These are phyloP conservation scores for Protomyces arabidopsidicola DNA, from an alignment of 1,139 yeast species.

Conservation along the genomic window DNA sequence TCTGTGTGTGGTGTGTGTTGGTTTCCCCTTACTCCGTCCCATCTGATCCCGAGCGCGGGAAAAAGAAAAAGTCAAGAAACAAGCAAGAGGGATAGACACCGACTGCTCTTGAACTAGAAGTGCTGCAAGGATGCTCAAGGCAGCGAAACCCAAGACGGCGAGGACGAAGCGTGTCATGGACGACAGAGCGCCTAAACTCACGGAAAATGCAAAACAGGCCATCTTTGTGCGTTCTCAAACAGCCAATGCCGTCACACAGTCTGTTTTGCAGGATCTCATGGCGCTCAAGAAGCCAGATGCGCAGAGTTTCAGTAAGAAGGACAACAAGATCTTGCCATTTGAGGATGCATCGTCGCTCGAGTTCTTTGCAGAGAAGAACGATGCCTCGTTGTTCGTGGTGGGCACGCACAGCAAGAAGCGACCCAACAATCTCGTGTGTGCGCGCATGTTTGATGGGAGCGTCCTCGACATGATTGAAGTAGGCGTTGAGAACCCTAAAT, in stretches of 20 bases:
- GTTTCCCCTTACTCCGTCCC: not conserved
- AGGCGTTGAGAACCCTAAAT: conserved; percentile 62
- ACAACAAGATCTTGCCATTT: conserved; percentile 85
- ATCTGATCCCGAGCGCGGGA: not conserved
- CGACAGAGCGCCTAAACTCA: conserved; percentile 78
- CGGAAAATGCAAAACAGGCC: conserved; percentile 86
- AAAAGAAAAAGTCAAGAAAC: not conserved
- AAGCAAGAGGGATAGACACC: not conserved
- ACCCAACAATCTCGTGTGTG: conserved; percentile 82
- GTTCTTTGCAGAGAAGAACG: conserved; percentile 92
- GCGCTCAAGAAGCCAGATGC: conserved; percentile 88
- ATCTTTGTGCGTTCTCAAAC: conserved; percentile 87
- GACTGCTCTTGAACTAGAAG: no score
- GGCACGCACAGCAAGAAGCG: conserved; percentile 83
- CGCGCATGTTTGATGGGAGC: conserved; percentile 84
- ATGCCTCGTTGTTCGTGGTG: conserved; percentile 77
- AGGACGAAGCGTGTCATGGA: conserved; percentile 93
- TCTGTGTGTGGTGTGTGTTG: not conserved
- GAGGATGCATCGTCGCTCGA: conserved; percentile 86
- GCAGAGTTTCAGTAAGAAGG: conserved; percentile 81
- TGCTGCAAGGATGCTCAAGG: conserved; percentile 1
- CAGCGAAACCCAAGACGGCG: conserved; percentile 76
- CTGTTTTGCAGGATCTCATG: conserved; percentile 82
- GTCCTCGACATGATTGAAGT: conserved; percentile 92
- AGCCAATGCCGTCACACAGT: conserved; percentile 73